Percentiles rank a stretch among this genome's conserved stretches.
Conservation (phyloP, 2,329 filamentous ascomycete species). For the Hirsutella rhossiliensis region DNA sequence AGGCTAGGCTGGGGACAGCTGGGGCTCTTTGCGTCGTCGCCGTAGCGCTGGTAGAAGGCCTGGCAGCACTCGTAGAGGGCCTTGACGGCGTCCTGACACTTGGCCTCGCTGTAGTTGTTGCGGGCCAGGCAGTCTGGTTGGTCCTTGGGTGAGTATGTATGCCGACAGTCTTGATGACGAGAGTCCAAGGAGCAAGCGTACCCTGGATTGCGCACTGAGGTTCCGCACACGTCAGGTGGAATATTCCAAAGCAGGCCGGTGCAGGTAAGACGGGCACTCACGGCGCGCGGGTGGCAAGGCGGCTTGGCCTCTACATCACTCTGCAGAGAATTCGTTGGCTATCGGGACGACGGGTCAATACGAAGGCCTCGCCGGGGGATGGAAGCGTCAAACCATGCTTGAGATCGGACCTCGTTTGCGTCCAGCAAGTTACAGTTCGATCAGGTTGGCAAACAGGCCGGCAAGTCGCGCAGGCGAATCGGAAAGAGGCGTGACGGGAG, state of each 20-base stretch:
- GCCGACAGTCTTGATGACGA: too few species aligned
- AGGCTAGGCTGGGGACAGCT: constrained; percentile 80
- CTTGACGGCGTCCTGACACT: constrained; percentile 66
- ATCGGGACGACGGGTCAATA: background rate
- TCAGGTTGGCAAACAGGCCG: too few species aligned
- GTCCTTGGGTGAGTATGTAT: background rate
- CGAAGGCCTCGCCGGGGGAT: background rate
- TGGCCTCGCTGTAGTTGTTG: constrained; percentile 76
- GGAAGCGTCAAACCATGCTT: background rate
- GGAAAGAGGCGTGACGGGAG: too few species aligned
- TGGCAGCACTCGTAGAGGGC: constrained; percentile 91
- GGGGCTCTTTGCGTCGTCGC: constrained; percentile 61
- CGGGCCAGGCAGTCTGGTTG: constrained; percentile 65
- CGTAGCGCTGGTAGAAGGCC: constrained; percentile 69
- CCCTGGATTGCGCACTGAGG: constrained; percentile 79
- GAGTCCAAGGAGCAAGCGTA: constrained; percentile 22
- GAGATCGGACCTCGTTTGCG: background rate
- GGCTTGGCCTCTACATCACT: constrained; percentile 63
- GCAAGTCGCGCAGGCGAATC: too few species aligned
- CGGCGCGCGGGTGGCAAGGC: constrained; percentile 76
- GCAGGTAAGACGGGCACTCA: constrained; percentile 36
- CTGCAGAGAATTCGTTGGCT: background rate
- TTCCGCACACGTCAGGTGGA: background rate
- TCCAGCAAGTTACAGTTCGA: too few species aligned
- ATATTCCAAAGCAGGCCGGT: background rate